phyloP scores from a whole-genome alignment of 441 rosid genomes.

The Erysimum pusillum region DNA sequence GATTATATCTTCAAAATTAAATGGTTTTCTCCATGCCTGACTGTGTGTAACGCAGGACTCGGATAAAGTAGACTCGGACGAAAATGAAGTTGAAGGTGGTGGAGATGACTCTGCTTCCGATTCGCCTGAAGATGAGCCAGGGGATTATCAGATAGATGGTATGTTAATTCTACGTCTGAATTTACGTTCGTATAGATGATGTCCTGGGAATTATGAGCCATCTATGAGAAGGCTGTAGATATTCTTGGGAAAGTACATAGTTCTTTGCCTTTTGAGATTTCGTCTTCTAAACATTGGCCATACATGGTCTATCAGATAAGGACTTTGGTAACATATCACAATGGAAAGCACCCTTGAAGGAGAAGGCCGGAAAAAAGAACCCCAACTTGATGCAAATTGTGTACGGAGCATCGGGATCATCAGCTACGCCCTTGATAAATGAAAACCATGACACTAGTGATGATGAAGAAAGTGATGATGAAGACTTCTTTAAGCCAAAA shows the following conservation, averaged over 20 bases:
- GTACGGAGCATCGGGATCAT: conserved; percentile 65
- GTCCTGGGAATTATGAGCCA: not conserved
- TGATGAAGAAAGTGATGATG: conserved; percentile 71
- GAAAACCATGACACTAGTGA: conserved; percentile 58
- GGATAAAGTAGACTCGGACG: conserved; percentile 41
- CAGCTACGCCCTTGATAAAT: conserved; percentile 44
- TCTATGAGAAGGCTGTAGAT: conserved; percentile 12
- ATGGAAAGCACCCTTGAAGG: conserved; percentile 82
- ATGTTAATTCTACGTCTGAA: not conserved
- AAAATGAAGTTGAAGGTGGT: conserved; percentile 36
- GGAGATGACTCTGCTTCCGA: conserved; percentile 58
- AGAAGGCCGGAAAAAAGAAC: conserved; percentile 65
- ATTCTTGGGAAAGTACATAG: conserved; percentile 11
- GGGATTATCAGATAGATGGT: conserved; percentile 51
- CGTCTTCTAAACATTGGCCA: conserved; percentile 37
- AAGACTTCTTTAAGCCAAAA: conserved; percentile 88
- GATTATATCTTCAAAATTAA: conserved; percentile 1
- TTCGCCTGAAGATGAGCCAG: conserved; percentile 51
- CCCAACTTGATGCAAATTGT: conserved; percentile 82
- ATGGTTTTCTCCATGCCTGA: conserved; percentile 22
- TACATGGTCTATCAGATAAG: conserved; percentile 49
- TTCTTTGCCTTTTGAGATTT: conserved; percentile 18
- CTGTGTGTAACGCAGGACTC: conserved; percentile 55
- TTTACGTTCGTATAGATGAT: not conserved
- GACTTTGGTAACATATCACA: conserved; percentile 77